A percentile compares a stretch with the other conserved stretches of the same genome.
Evolutionary conservation across 73 alveolate genomes (phyloP).

Genomic region (Urostyla sp.): DNA sequence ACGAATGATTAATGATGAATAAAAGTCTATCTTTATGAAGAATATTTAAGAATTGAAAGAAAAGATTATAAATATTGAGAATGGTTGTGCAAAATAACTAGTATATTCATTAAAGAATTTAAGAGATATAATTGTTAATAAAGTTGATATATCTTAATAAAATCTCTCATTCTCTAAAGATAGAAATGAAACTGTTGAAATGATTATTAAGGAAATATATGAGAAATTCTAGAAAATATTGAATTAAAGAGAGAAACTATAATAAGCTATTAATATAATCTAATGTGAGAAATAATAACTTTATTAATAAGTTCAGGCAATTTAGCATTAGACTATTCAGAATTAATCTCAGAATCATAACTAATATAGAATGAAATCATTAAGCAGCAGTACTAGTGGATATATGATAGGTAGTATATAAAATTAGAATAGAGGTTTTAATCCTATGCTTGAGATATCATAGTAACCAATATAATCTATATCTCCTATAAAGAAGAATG

Average conservation of each 20-base stretch:
- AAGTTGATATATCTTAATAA: slow-evolving; percentile 41
- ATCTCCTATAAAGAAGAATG: slow-evolving; percentile 32
- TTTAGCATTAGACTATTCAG: background rate
- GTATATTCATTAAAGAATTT: slow-evolving; percentile 10
- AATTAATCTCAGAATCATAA: too few relatives aligned
- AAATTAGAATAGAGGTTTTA: too few relatives aligned
- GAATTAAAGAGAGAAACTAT: slow-evolving; percentile 44
- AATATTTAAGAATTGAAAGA: background rate
- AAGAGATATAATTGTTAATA: slow-evolving; percentile 12
- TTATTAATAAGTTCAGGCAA: background rate
- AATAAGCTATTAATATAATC: slow-evolving; percentile 32
- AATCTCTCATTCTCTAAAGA: slow-evolving; percentile 2
- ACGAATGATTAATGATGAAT: slow-evolving; percentile 1
- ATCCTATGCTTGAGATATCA: too few relatives aligned
- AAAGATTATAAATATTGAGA: slow-evolving; percentile 26
- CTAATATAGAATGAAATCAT: too few relatives aligned
- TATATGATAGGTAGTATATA: too few relatives aligned
- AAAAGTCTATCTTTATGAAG: background rate
- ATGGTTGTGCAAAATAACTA: slow-evolving; percentile 35
- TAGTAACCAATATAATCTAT: slow-evolving; percentile 14
- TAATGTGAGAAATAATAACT: slow-evolving; percentile 30
- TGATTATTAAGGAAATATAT: background rate
- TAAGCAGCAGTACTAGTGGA: too few relatives aligned
- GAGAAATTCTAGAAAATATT: background rate
- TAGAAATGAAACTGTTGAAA: slow-evolving; percentile 26